Evolutionary conservation across 345 rosid species (phyloP), one percentile per base, ranked within the genome.

Genomic region (Linum usitatissimum): DNA sequence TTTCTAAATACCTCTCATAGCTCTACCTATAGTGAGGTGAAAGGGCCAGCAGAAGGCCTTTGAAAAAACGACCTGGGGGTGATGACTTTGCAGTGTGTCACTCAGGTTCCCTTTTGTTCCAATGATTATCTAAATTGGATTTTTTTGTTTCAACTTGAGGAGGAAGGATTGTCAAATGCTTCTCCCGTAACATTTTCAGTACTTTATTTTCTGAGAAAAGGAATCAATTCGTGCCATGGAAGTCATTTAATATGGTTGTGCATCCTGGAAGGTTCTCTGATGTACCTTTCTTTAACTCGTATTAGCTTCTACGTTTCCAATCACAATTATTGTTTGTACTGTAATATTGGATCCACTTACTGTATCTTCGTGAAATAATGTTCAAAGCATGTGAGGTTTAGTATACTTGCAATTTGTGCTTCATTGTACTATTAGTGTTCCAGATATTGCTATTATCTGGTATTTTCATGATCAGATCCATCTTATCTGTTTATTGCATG

Each of bases 401-500:
- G 51, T 45, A 13, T 10, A 10, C 51, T 13, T 15, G 17, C 17
- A 45, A 45, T 45, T 45, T 34, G 13, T 45, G 51, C 51, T 45
- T 45, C 17, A 45, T 45, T 12, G 10, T 45, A 15, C 17, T 45
- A 45, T 10, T 45, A 10, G 51, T 45, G 51, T 45, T 10, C 51
- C 51, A 45, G 17, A 45, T 10, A 17, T 45, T 45, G 51, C 38
- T 45, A 15, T 45, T 45, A 13, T 45, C 51, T 45, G 51, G 15
- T 54, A 6, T 51, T 23, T 23, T 58, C 36, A 39, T 17, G 10
- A 18, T n/a, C 34, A 54, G 57, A 59, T 34, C 21, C 59, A 38
- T 42, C 62, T 65, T 21, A 31, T 61, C 57, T n/a, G 39, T 71
- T 71, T 57, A 31, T 71, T 66, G 23, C 38, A 64, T 56, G 19